Evolutionary conservation across 2,329 filamentous ascomycete species (phyloP), one percentile per base, ranked within the genome.

Genomic region (Colletotrichum cordylinicola): DNA sequence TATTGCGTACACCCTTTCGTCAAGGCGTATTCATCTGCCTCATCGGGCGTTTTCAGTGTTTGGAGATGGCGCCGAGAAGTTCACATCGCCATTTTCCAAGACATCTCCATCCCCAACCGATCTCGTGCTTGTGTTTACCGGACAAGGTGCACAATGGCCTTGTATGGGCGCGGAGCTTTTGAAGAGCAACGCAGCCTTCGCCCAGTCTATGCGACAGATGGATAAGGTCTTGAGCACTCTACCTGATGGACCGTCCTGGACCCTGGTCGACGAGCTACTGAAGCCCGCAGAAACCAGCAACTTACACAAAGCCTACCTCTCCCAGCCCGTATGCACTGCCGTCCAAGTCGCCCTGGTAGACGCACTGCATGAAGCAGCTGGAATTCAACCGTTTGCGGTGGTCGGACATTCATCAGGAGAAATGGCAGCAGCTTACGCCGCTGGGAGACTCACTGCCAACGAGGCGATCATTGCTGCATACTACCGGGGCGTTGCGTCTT

Each of bases 391-490:
- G 0, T 21, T 77, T 8, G 82, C 80, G 1, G 84, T 86, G 0
- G 81, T 87, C 6, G 87, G 87, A 0, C 87, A 89, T 72, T 87
- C 85, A 0, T 82, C 79, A 6, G 87, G 87, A 2, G 87, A 88
- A 76, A 87, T 88, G 29, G 86, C 83, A 0, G 87, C 86, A 3
- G 86, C 87, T 1, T 88, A 88, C 64, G 85, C 86, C 1, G 80
- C 83, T 2, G 84, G 86, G 2, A 72, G 77, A 4, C 72, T 88
- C 6, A 80, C 83, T 0, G 76, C 80, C 0, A 73, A 80, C 16
- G 82, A 83, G 6, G 86, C 86, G 4, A 84, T 87, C 68, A 79
- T 79, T 2, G 77, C 82, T 0, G 85, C 86, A 2, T 71, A 71
- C 29, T 75, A 1, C 87, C 67, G 72, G 6, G 72, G 72, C 4